Evolutionary conservation across 108 stramenopile species (phyloP).

Genomic region (Aurantiochytrium sp.): DNA sequence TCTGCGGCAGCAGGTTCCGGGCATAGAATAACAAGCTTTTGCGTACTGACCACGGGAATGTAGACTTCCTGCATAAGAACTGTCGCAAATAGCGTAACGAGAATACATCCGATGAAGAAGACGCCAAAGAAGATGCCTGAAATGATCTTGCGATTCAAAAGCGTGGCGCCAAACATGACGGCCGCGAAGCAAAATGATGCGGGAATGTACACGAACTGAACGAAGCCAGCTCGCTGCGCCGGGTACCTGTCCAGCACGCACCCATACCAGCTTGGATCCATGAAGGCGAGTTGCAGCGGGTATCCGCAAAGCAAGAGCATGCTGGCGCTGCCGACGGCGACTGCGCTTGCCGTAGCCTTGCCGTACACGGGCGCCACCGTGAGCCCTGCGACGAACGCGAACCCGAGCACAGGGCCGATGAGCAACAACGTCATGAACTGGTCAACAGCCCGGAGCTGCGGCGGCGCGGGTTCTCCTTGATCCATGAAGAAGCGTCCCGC

Average conservation of each 20-base stretch:
- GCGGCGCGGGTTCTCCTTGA: no score
- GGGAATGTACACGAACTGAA: background rate
- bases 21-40: background rate
- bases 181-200: background rate
- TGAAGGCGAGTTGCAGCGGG: background rate
- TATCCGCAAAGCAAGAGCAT: background rate
- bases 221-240: background rate
- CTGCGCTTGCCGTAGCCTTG: background rate
- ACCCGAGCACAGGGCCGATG: background rate
- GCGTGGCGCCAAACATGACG: background rate
- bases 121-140: background rate
- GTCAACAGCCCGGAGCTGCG: background rate
- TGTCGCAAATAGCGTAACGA: background rate
- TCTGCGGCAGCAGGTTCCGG: background rate
- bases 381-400: background rate
- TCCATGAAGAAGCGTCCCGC: background rate
- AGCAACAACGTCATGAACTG: background rate
- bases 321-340: background rate
- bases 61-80: background rate
- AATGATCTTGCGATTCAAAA: background rate
- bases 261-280: background rate
- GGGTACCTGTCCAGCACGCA: background rate
- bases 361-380: background rate
- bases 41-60: background rate
- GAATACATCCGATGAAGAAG: background rate